Evolutionary conservation across 2,329 filamentous ascomycete genomes (phyloP).

Genomic region (Fusarium papillatum): DNA sequence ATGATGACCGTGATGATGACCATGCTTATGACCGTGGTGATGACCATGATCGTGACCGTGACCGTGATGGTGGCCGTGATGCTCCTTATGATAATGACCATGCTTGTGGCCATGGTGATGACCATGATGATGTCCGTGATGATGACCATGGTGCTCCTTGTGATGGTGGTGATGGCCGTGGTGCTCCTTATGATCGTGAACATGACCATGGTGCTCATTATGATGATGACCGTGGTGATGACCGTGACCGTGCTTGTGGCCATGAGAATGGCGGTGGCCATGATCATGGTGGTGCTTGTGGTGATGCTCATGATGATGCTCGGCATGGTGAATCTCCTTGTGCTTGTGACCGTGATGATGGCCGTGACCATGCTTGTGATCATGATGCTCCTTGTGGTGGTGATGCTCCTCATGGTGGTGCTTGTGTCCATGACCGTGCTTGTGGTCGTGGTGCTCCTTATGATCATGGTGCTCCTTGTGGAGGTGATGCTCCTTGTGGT

Average conservation of each 20-base stretch:
- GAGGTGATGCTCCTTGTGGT: neutral
- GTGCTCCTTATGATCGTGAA: neutral
- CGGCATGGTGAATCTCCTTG: constrained; percentile 2
- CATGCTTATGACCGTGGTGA: neutral
- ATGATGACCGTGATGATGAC: neutral
- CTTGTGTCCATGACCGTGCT: neutral
- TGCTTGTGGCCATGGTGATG: neutral
- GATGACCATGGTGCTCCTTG: neutral
- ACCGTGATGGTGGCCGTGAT: neutral
- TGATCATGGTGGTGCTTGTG: constrained; percentile 21
- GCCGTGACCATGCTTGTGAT: constrained; percentile 9
- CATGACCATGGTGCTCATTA: constrained; percentile 4
- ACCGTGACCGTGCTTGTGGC: constrained; percentile 10
- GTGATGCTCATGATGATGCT: constrained; percentile 18
- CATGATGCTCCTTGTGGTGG: constrained; percentile 7
- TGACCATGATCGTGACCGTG: constrained; percentile 5
- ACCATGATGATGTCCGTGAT: constrained; percentile 1
- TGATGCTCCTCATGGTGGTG: neutral
- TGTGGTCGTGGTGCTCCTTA: neutral
- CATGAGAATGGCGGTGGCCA: constrained; percentile 6
- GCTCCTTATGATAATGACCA: neutral
- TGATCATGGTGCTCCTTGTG: neutral
- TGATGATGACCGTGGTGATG: constrained; percentile 12
- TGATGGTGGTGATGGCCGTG: neutral
- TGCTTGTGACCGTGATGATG: constrained; percentile 10